Evolutionary conservation across 1,139 yeast genomes (phyloP), one percentile per base, ranked within the genome.

Genomic region (Suhomyces wounanorum): DNA sequence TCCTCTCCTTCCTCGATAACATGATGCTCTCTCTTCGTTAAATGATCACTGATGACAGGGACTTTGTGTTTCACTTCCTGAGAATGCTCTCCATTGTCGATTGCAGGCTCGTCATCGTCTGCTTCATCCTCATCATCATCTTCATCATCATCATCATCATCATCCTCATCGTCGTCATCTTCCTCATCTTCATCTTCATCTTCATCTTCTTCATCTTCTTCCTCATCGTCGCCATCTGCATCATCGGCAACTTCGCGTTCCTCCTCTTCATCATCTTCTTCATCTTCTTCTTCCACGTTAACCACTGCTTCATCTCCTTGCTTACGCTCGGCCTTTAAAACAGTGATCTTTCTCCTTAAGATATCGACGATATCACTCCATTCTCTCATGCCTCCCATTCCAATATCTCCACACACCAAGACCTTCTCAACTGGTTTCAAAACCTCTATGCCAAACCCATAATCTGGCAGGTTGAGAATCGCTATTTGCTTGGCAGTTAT

Each of bases 321-420:
- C 60, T 55, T 64, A 55, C 59, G 64, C 64, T 41, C 68, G 3
- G 67, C 67, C 53, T 70, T 71, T 48, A 78, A 65, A 10, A 70
- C 60, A 35, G 63, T 72, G 57, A 74, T 79, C 56, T 75, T 77
- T 52, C 83, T 78, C 47, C 89, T 84, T 50, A 90, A 68, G 14
- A 84, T 82, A 60, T 90, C 97, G 10, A 91, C 97, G 49, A 92
- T 82, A 57, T 91, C 97, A 55, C 84, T 81, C 97, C 97, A 92
- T 69, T 94, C 98, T 63, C 96, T 79, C 99, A 94, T 94, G 9
- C 98, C 99, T 25, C 99, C 99, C 85, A 82, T 87, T 3, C 99
- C 99, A 52, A 94, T 89, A 68, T 94, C 99, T 46, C 99, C 99
- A 73, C 96, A 90, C 4, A 89, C 90, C 57, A 90, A 77, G 8